Evolutionary conservation across 352 stramenopile genomes (phyloP), one percentile per base, ranked within the genome.

Genomic region (Phytophthora podocarpi): DNA sequence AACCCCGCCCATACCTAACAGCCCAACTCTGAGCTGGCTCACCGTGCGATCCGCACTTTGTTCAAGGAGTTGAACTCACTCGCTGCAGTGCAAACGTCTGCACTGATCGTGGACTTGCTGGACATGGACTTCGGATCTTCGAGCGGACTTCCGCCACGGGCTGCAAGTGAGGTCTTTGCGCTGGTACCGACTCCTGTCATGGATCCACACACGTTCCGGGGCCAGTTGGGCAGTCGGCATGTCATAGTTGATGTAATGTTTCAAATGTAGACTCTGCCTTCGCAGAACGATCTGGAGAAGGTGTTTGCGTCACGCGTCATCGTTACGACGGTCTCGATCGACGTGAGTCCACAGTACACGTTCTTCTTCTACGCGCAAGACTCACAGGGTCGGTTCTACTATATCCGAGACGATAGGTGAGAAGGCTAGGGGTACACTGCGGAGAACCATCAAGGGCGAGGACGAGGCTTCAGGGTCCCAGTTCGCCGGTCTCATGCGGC

Each of bases 351-450:
- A 30, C 85, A 93, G 69, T 88, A 84, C 74, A 93, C 91, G 63
- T 93, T 93, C 48, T 93, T 93, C 67, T 93, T 93, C 60, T 93
- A 91, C 64, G 85, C 82, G 23, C 85, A 93, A 63, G 85, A 93
- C 62, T 67, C 65, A 10, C 70, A 82, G 30, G 78, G 80, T 7
- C 59, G 69, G n/a, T n/a, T n/a, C 8, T 85, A 82, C 41, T 93
- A 55, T 93, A 41, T 76, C 83, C 26, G 85, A 93, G 61, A 89
- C 82, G 48, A 47, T 93, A 11, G 73, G 91, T 12, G 80, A 91
- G 31, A 93, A 93, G 74, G 79, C 74, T 3, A 79, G 76, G 43
- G 57, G 74, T 18, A 70, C 83, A 34, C 62, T 93, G 42, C 72
- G 73, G 18, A 80, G 81, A 26, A 90, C 80, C 3, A 84, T 93